Conservation (phyloP, 225 moss, liverwort and hornwort genomes). For the Marchantia paleacea region DNA sequence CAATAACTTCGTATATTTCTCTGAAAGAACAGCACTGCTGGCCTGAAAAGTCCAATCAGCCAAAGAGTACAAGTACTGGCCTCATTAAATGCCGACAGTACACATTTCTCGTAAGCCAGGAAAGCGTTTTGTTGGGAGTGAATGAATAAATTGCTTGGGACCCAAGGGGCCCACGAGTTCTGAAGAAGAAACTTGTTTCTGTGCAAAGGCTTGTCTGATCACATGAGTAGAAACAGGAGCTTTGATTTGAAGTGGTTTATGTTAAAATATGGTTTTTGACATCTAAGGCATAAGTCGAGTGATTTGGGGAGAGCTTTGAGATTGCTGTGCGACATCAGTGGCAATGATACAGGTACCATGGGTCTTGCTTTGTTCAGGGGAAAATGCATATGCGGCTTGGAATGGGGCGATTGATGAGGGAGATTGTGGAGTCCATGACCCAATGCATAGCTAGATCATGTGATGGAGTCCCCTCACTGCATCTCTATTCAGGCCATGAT, state of each 20-base stretch:
- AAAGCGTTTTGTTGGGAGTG: too few relatives aligned
- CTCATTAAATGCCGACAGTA: too few relatives aligned
- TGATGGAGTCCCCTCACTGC: conserved; percentile 34
- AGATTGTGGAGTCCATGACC: conserved; percentile 47
- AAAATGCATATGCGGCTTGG: conserved; percentile 49
- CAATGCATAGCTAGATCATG: conserved; percentile 29
- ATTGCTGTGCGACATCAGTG: background rate
- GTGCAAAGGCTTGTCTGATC: too few relatives aligned
- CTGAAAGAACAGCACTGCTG: background rate
- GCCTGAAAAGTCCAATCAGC: background rate
- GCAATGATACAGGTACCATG: background rate
- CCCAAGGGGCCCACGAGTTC: too few relatives aligned
- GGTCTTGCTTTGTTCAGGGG: conserved; percentile 29
- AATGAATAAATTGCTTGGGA: too few relatives aligned
- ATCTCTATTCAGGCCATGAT: conserved; percentile 60
- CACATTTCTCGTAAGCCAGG: too few relatives aligned
- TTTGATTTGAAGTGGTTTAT: too few relatives aligned
- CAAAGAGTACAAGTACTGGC: background rate
- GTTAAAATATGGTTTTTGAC: too few relatives aligned
- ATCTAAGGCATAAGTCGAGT: too few relatives aligned
- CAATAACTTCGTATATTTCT: background rate
- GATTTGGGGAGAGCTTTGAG: too few relatives aligned
- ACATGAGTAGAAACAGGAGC: too few relatives aligned
- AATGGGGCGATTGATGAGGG: conserved; percentile 47
- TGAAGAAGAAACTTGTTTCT: too few relatives aligned